Evolutionary conservation across 345 rosid genomes (phyloP).

Genomic region (Murraya paniculata): DNA sequence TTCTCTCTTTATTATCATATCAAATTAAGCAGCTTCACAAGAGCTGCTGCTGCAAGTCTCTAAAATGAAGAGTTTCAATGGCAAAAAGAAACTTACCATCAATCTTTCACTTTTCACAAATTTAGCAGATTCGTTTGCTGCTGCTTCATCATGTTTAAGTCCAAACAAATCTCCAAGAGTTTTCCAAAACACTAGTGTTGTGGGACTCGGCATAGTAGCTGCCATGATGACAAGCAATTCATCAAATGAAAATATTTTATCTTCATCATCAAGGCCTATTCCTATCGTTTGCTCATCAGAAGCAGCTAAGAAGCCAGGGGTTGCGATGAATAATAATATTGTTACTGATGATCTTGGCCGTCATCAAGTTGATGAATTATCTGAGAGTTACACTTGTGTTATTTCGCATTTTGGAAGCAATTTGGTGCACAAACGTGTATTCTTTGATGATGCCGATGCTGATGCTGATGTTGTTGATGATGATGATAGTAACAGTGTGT

Average conservation of each 20-base stretch:
- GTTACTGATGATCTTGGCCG: background rate
- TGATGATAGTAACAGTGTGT: slow-evolving; percentile 1
- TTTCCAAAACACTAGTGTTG: slow-evolving; percentile 18
- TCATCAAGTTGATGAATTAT: slow-evolving; percentile 16
- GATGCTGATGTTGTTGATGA: slow-evolving; percentile 12
- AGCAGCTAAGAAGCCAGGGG: background rate
- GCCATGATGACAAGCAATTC: slow-evolving; percentile 29
- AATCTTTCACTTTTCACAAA: slow-evolving; percentile 18
- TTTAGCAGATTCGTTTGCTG: slow-evolving; percentile 13
- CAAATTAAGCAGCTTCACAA: no score
- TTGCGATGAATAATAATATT: no score
- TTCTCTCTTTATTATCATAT: background rate
- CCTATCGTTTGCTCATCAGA: slow-evolving; percentile 12
- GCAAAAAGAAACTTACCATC: slow-evolving; percentile 19
- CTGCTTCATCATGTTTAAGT: background rate
- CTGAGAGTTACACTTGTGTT: slow-evolving; percentile 24
- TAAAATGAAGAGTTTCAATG: slow-evolving; percentile 5
- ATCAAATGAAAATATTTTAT: background rate
- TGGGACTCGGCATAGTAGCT: slow-evolving; percentile 35
- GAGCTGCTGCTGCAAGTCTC: background rate
- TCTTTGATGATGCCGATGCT: slow-evolving; percentile 6
- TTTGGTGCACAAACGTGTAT: slow-evolving; percentile 18
- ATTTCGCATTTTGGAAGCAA: slow-evolving; percentile 24
- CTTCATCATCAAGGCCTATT: slow-evolving; percentile 26
- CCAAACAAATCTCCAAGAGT: slow-evolving; percentile 22